phyloP scores from a whole-genome alignment of 371 early-diverging fungal genomes.

The Paraphysoderma sedebokerense region DNA sequence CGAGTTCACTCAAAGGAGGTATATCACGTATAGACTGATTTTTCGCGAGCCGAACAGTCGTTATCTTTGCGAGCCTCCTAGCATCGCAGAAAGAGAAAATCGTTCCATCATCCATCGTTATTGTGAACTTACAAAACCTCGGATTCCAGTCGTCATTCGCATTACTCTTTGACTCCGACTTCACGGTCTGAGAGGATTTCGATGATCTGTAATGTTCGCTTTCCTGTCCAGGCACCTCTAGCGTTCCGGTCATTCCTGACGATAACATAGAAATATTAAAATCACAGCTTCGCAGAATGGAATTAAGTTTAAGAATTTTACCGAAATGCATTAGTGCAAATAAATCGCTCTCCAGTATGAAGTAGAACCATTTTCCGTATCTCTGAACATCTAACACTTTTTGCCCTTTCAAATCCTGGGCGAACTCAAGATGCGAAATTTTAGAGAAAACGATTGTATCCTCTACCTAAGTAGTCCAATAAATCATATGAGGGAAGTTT shows the following conservation, averaged over 20 bases:
- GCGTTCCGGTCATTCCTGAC: slow-evolving; percentile 2
- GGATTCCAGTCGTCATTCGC: slow-evolving; percentile 26
- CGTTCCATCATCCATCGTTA: slow-evolving; percentile 6
- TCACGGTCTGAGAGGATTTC: background rate
- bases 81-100: slow-evolving; percentile 28
- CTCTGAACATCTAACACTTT: slow-evolving; percentile 19
- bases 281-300: background rate
- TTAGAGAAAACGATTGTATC: slow-evolving; percentile 19
- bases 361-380: slow-evolving; percentile 28
- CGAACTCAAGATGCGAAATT: slow-evolving; percentile 7
- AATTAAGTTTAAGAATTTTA: background rate
- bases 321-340: background rate
- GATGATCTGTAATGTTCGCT: background rate
- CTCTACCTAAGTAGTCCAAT: too few relatives aligned
- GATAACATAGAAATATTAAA: background rate
- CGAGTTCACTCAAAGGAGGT: slow-evolving; percentile 21
- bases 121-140: slow-evolving; percentile 20
- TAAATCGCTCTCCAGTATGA: slow-evolving; percentile 5
- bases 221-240: background rate
- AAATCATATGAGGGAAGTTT: too few relatives aligned
- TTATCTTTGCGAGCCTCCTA: slow-evolving; percentile 27
- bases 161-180: background rate
- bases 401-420: slow-evolving; percentile 6
- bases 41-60: slow-evolving; percentile 4
- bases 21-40: slow-evolving; percentile 7